Evolutionary conservation across 805 yeast genomes (phyloP).

Genomic region (Suhomyces canberraensis): DNA sequence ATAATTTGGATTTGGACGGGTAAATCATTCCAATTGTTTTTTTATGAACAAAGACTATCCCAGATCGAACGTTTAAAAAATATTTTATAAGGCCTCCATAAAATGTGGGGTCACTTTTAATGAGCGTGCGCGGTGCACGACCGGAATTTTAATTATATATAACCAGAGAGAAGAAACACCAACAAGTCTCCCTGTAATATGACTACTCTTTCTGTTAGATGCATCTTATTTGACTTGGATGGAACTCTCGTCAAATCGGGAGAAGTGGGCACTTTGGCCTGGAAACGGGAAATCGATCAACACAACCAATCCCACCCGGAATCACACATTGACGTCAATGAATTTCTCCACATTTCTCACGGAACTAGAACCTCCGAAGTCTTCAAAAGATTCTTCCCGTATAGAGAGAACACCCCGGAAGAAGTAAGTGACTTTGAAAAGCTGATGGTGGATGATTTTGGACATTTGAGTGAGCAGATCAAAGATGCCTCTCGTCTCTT

Average conservation of each 20-base stretch:
- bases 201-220: constrained; percentile 3
- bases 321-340: constrained; percentile 6
- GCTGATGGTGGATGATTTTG: constrained; percentile 13
- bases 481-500: constrained; percentile 11
- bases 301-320: constrained; percentile 15
- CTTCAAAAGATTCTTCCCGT: constrained; percentile 13
- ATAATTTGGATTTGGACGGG: too few relatives aligned
- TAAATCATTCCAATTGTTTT: too few relatives aligned
- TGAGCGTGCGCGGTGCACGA: too few relatives aligned
- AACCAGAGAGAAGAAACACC: too few relatives aligned
- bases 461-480: constrained; percentile 16
- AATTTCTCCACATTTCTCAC: constrained; percentile 14
- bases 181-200: too few relatives aligned
- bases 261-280: constrained; percentile 15
- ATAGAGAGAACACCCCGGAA: constrained; percentile 7
- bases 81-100: too few relatives aligned
- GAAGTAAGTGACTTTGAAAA: constrained; percentile 9
- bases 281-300: constrained; percentile 11
- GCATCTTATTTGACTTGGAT: constrained; percentile 17
- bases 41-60: too few relatives aligned
- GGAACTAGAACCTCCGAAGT: constrained; percentile 16
- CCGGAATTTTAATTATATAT: too few relatives aligned
- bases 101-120: too few relatives aligned
- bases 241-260: constrained; percentile 20
- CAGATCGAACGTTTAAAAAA: too few relatives aligned